Base-by-base conservation (phyloP, 495 filamentous ascomycete genomes). In the Barbatosphaeria neglecta region DNA sequence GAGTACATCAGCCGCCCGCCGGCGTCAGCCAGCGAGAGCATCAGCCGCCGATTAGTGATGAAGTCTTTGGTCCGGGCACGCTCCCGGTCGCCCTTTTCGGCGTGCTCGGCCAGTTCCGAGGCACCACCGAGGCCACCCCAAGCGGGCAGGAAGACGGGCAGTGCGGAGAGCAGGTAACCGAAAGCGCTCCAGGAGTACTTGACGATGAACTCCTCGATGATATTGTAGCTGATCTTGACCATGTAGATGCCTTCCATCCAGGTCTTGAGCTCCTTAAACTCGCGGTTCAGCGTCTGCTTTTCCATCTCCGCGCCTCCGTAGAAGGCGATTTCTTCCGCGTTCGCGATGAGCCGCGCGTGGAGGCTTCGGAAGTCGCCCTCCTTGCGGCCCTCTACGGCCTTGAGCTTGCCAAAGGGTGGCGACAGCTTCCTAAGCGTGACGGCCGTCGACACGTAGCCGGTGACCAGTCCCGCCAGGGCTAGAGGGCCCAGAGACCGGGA, bases 111-210 rank as follows among this genome's bases (percentile, higher is more conserved):
- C 51, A 82, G 67, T 58, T 94, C 87, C 55, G 78, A 61, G 22
- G 71, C 70, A 23, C 84, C 85, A 28, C 81, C 87, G 7, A 86
- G 63, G 42, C 92, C 90, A 43, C 90, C 88, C 88, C 90, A 95
- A 16, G 89, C 86, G 5, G 93, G 93, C 9, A 99, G 76, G 73
- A 97, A 97, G 40, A 97, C 80, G 0, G 93, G 93, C 9, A 97
- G 67, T 6, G 92, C 93, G 22, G 90, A 89, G 19, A 97, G 70
- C 37, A 97, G 74, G 52, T 97, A 99, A 18, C 93, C 93, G 59
- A 94, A 94, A 0, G 93, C 92, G 49, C 87, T 95, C 93, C 93
- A 99, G 50, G 86, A 85, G 60, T 99, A 99, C 63, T 99, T 99
- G 48, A 99, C 60, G 41, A 99, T 87, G 56, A 97, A 94, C 58